Conservation (phyloP, 129 eudicot species). For the Escallonia rubra region DNA sequence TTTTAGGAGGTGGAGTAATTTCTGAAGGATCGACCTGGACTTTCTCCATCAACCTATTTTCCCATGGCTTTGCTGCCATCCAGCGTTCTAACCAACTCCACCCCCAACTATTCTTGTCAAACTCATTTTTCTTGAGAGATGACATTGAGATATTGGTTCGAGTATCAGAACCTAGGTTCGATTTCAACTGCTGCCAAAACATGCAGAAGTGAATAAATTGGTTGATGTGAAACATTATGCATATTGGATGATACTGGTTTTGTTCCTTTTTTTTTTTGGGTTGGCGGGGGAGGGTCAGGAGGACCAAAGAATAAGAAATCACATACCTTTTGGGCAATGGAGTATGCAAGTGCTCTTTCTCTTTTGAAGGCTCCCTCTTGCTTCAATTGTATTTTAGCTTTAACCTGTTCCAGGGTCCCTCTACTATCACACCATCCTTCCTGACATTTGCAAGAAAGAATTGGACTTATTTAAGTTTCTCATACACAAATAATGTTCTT, state of each 20-base stretch:
- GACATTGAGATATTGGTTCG: constrained; percentile 25
- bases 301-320: background rate
- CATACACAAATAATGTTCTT: too few relatives aligned
- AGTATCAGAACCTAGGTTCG: constrained; percentile 33
- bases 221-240: too few relatives aligned
- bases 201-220: background rate
- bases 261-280: too few relatives aligned
- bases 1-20: constrained; percentile 31
- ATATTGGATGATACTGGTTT: too few relatives aligned
- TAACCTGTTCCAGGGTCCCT: constrained; percentile 72
- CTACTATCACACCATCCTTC: constrained; percentile 97
- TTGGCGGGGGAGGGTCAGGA: too few relatives aligned
- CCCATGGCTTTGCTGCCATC: constrained; percentile 99
- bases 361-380: constrained; percentile 94
- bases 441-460: constrained; percentile 20
- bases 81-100: constrained; percentile 98
- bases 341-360: constrained; percentile 88
- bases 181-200: constrained; percentile 49
- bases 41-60: constrained; percentile 78
- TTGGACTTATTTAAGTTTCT: too few relatives aligned
- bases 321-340: constrained; percentile 80
- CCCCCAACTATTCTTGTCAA: constrained; percentile 59
- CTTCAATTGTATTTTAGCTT: constrained; percentile 83
- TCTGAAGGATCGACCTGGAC: constrained; percentile 29
- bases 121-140: constrained; percentile 34